Evolutionary conservation across 2,329 filamentous ascomycete genomes (phyloP), one percentile per base, ranked within the genome.

Genomic region (Trichoderma breve): DNA sequence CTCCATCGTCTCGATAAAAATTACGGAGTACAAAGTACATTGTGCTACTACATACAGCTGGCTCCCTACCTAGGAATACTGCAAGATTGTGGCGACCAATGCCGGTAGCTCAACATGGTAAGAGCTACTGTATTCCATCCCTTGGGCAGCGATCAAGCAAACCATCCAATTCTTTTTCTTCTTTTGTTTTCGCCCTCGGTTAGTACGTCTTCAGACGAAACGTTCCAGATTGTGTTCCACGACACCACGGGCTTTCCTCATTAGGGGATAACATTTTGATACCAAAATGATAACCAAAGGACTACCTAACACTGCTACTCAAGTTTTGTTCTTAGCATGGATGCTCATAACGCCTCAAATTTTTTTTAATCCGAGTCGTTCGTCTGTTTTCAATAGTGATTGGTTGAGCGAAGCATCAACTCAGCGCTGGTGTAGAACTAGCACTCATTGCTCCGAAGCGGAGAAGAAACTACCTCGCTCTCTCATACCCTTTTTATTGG

Each of bases 51-150:
- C 47, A 53, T 53, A 62, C 39, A 58, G 63, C 57, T 67, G 63
- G 53, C 55, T 60, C n/a, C 28, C 30, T 60, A 51, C 43, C 47
- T 53, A n/a, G 39, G 39, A 43, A 18, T 15, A 71, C 36, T 61
- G 62, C 63, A 65, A 71, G 43, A 24, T 47, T 61, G 55, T 62
- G 62, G 53, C 62, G 47, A 67, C 39, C 32, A 67, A 67, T 66
- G 51, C 70, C 55, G 70, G 55, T 53, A 51, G 62, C 62, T 66
- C 70, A 71, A 65, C 62, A 43, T 39, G 70, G 70, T 61, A 71
- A 57, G 26, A 71, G 60, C 32, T 30, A 36, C 34, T 36, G 34
- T 36, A 18, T 47, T 36, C 9, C 39, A 12, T 57, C 58, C 68
- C 32, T 71, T 71, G 32, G 43, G 68, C 68, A 64, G 68, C 68